Conservation (phyloP, 805 yeast species). For the Saturnispora hagleri region DNA sequence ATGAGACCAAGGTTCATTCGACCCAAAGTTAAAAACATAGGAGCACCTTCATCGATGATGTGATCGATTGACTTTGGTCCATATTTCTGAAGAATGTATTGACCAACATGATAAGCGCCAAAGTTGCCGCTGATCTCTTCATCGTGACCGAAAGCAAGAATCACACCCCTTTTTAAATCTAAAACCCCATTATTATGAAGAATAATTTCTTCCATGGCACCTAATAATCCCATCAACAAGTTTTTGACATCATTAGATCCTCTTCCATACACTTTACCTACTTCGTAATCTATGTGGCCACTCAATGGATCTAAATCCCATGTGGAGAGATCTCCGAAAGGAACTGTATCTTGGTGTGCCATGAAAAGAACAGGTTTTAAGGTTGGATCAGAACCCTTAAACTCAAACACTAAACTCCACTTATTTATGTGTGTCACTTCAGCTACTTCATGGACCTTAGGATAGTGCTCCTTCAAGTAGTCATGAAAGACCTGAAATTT, state of each 20-base stretch:
- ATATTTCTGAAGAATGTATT: slow-evolving; percentile 39
- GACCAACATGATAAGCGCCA: slow-evolving; percentile 50
- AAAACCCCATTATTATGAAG: slow-evolving; percentile 40
- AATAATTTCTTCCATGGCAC: slow-evolving; percentile 49
- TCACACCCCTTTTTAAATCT: slow-evolving; percentile 39
- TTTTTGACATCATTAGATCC: slow-evolving; percentile 73
- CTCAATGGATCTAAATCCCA: slow-evolving; percentile 65
- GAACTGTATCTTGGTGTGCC: slow-evolving; percentile 80
- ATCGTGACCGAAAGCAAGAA: slow-evolving; percentile 67
- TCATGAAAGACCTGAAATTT: slow-evolving; percentile 18
- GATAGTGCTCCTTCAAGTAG: slow-evolving; percentile 32
- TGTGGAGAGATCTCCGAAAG: slow-evolving; percentile 47
- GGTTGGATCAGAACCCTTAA: slow-evolving; percentile 43
- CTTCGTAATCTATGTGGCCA: slow-evolving; percentile 49
- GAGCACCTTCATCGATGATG: slow-evolving; percentile 46
- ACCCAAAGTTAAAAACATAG: slow-evolving; percentile 24
- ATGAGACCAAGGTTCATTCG: slow-evolving; percentile 35
- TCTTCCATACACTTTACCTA: slow-evolving; percentile 60
- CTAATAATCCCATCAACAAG: slow-evolving; percentile 54
- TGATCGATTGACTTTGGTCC: slow-evolving; percentile 54
- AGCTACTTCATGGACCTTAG: slow-evolving; percentile 36
- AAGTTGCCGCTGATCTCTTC: slow-evolving; percentile 60
- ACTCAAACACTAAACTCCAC: slow-evolving; percentile 53
- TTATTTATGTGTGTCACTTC: slow-evolving; percentile 48
- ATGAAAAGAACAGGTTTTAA: slow-evolving; percentile 59